phyloP scores from a whole-genome alignment of 495 filamentous ascomycete genomes.

The Parachaetomium inaequale region DNA sequence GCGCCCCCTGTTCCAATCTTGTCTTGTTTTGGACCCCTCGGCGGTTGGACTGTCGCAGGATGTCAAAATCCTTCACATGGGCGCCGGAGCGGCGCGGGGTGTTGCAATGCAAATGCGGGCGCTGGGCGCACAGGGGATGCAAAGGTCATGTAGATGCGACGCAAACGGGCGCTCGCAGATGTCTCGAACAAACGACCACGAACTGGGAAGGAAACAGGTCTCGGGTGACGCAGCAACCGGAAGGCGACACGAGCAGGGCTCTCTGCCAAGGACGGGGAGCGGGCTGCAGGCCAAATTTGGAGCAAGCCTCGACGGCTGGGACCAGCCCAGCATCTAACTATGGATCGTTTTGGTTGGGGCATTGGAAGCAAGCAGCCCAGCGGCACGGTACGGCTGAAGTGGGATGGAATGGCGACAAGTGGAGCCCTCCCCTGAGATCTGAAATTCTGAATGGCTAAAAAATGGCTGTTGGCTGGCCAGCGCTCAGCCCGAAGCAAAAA shows the following conservation, averaged over 20 bases:
- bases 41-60: conserved; percentile 3
- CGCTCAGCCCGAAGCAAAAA: neutral
- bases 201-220: neutral
- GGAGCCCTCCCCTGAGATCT: neutral
- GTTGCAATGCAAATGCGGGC: too few relatives aligned
- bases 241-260: neutral
- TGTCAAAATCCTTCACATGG: conserved; percentile 9
- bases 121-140: neutral
- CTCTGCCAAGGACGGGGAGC: neutral
- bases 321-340: neutral
- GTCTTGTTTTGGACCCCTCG: neutral
- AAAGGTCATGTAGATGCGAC: neutral
- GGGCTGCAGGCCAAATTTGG: conserved; percentile 11
- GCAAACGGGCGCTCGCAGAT: neutral
- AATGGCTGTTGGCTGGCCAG: conserved; percentile 21
- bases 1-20: conserved; percentile 10
- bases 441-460: neutral
- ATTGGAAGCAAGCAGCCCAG: neutral
- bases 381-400: neutral
- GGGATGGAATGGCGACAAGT: neutral
- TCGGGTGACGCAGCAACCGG: neutral
- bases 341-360: neutral
- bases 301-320: conserved; percentile 12
- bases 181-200: neutral
- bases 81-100: too few relatives aligned